Base-by-base conservation (phyloP, 192 early-diverging fungal species). In the Entomortierella beljakovae region DNA sequence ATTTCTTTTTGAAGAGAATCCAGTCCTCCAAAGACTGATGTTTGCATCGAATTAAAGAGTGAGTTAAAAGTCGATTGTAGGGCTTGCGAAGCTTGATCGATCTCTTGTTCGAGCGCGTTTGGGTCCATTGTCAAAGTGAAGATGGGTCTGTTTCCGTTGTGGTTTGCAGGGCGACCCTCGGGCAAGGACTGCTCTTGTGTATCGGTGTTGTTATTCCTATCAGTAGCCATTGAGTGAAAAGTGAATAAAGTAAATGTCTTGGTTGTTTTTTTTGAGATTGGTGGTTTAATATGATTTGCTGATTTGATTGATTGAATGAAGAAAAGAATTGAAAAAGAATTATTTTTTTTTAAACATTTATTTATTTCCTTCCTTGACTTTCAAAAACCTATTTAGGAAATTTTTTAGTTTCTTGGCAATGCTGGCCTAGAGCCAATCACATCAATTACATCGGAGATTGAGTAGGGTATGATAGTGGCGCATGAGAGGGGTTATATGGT, bases 1-100 rank as follows among this genome's bases (percentile, higher is more conserved):
- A 70, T 70, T 25, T 79, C 75, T 40, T 38, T 35, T 6, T 67
- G 70, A 20, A 79, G 66, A 6, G 40, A 58, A 43, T 79, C 74
- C 40, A 79, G 55, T 8, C 74, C 62, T 6, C 75, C 75, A 79
- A 79, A 79, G 62, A 79, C 75, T 18, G 75, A 65, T 18, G 75
- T 58, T 28, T 79, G 75, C 75, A 79, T 70, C 2, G 68, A 54
- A 40, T 61, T 64, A 35, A 79, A 57, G 57, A 79, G 66, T 2
- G 75, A 64, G 56, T 64, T 70, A 20, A 79, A 55, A 23, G 61
- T 57, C 7, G 67, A 70, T 50, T 79, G 75, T 5, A 79, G 48
- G 7, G 75, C 75, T 16, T 65, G 75, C 1, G 67, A 50, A 2
- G 75, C 75, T 38, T 79, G 75, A 28, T 79, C 57, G 46, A 79